Base-by-base conservation (phyloP, 805 yeast species). In the Schwanniomyces pseudopolymorphus region DNA sequence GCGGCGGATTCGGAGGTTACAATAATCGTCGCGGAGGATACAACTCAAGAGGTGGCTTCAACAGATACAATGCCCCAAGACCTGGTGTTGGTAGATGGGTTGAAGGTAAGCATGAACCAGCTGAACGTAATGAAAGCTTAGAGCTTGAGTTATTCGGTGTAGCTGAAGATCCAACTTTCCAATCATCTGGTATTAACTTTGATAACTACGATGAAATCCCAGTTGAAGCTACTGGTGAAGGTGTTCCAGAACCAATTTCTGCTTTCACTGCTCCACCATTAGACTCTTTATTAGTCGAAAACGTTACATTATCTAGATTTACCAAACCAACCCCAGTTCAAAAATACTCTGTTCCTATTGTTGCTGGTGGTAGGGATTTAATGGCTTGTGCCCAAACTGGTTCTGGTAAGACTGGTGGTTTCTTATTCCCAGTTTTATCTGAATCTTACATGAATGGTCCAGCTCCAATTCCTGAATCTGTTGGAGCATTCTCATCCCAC, bases 321-420 rank as follows among this genome's bases (percentile, higher is more conserved):
- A 83, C 88, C 54, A 89, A 81, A 72, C 99, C 99, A 65, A 94
- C 99, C 28, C 99, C 96, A 43, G 96, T 89, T 48, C 96, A 89
- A 70, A 89, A 89, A 73, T 89, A 89, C 78, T 89, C 96, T 39
- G 86, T 89, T 54, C 96, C 96, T 56, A 89, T 89, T 55, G 92
- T 89, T 55, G 89, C 92, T 49, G 83, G 77, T 50, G 89, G 91
- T 61, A 83, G 96, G 73, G 96, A 89, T 72, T 80, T 89, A 73
- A 89, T 89, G 96, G 96, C 96, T 31, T 89, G 96, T 81, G 96
- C 96, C 49, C 96, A 89, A 78, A 89, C 96, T 58, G 96, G 96
- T 85, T 91, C 98, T 49, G 99, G 99, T 82, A 94, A 94, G 78
- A 94, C 99, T 66, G 99, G 98, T 80, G 99, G 99, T 57, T 94